Conservation (phyloP, 2,329 filamentous ascomycete species). For the Epichloe sylvatica region DNA sequence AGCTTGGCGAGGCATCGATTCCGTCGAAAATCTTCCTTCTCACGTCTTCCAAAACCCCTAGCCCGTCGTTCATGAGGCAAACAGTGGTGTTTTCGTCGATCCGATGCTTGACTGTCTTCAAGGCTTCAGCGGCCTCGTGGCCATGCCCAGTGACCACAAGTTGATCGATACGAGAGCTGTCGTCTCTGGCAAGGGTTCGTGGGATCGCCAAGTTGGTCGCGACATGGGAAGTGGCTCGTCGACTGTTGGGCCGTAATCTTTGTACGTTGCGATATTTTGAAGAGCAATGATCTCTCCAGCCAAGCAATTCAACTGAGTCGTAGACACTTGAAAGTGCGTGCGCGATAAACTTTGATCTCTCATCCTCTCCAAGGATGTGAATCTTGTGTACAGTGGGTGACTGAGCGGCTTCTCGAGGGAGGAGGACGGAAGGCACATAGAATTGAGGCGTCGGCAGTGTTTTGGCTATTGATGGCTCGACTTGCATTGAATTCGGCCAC, state of each 20-base stretch:
- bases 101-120: slow-evolving; percentile 49
- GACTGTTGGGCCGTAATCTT: slow-evolving; percentile 9
- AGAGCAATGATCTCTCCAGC: slow-evolving; percentile 13
- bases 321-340: slow-evolving; percentile 28
- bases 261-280: slow-evolving; percentile 20
- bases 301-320: slow-evolving; percentile 24
- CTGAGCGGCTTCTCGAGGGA: slow-evolving; percentile 18
- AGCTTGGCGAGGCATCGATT: slow-evolving; percentile 51
- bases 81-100: slow-evolving; percentile 57
- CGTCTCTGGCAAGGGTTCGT: slow-evolving; percentile 8
- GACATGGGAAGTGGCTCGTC: slow-evolving; percentile 8
- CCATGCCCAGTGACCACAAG: slow-evolving; percentile 50
- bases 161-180: slow-evolving; percentile 48
- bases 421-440: slow-evolving; percentile 23
- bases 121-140: slow-evolving; percentile 41
- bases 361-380: slow-evolving; percentile 28
- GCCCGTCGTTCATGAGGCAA: slow-evolving; percentile 64
- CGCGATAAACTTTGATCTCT: slow-evolving; percentile 26
- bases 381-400: slow-evolving; percentile 25
- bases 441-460: slow-evolving; percentile 11
- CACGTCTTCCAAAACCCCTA: slow-evolving; percentile 71
- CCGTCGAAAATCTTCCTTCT: slow-evolving; percentile 59
- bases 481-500: slow-evolving; percentile 10
- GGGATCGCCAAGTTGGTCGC: slow-evolving; percentile 12
- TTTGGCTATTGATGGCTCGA: slow-evolving; percentile 7